Conservation (phyloP, 805 yeast genomes). For the Monosporozyma unispora region DNA sequence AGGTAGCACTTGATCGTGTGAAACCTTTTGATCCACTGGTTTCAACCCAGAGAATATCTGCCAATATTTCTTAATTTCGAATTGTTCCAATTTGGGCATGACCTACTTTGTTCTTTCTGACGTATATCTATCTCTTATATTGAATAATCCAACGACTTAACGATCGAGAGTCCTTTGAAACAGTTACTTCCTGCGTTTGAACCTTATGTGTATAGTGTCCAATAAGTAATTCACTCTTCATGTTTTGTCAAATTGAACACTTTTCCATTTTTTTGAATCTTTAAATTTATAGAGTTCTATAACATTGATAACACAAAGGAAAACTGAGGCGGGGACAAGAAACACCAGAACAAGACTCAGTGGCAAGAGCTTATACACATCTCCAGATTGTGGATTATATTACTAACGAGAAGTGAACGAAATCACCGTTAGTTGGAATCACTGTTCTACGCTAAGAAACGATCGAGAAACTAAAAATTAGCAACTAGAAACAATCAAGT, state of each 20-base stretch:
- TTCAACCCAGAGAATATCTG: conserved; percentile 86
- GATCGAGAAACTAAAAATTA: background rate
- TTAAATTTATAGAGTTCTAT: background rate
- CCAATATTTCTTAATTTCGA: conserved; percentile 98
- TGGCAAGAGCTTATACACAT: no score
- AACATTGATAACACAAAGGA: background rate
- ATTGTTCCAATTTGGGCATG: conserved; percentile 72
- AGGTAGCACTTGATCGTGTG: conserved; percentile 77
- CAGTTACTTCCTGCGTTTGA: background rate
- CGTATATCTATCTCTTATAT: background rate
- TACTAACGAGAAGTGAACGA: background rate
- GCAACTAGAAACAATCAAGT: background rate
- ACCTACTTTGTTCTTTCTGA: background rate
- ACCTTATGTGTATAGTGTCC: background rate
- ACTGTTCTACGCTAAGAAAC: background rate
- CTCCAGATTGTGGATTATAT: background rate
- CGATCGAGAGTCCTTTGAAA: background rate
- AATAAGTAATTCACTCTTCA: background rate
- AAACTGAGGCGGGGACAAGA: background rate
- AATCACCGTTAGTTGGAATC: background rate
- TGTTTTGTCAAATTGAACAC: background rate
- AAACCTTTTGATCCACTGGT: conserved; percentile 69
- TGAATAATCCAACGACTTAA: background rate
- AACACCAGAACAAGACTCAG: no score
- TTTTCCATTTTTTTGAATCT: background rate